These are phyloP conservation scores for Teratosphaeria nubilosa DNA, from an alignment of 2,329 filamentous ascomycete genomes.

Conservation along the genomic window DNA sequence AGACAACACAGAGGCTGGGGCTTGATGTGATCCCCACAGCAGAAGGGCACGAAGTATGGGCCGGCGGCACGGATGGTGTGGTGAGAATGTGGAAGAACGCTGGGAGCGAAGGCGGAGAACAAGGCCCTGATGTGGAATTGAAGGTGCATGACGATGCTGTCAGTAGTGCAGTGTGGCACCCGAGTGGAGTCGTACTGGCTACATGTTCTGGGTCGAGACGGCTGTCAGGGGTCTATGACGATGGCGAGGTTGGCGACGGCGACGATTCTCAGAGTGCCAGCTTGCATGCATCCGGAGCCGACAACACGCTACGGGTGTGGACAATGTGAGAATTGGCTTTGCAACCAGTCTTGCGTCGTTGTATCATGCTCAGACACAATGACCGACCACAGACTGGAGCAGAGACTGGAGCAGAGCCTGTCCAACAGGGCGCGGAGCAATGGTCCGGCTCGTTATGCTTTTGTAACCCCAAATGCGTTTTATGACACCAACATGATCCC, in stretches of 20 bases:
- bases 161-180: constrained; percentile 37
- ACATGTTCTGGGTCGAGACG: constrained; percentile 37
- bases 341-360: too few relatives aligned
- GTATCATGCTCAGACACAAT: too few relatives aligned
- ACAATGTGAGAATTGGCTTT: background rate
- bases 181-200: constrained; percentile 36
- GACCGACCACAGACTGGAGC: too few relatives aligned
- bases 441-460: background rate
- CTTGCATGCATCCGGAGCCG: background rate
- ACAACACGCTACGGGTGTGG: background rate
- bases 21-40: constrained; percentile 39
- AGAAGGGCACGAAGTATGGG: constrained; percentile 46
- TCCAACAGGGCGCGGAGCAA: too few relatives aligned
- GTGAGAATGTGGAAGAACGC: constrained; percentile 39
- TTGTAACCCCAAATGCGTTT: too few relatives aligned
- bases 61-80: constrained; percentile 47
- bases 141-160: constrained; percentile 38
- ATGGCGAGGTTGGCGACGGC: background rate
- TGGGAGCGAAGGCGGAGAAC: constrained; percentile 29
- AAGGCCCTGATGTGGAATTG: constrained; percentile 34
- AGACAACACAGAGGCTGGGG: constrained; percentile 47
- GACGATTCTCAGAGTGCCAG: background rate
- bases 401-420: too few relatives aligned
- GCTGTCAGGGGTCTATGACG: background rate
- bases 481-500: too few relatives aligned